A percentile compares a stretch with the other conserved stretches of the same genome.
Conservation (phyloP, 2,329 filamentous ascomycete species). For the Colletotrichum sp. region DNA sequence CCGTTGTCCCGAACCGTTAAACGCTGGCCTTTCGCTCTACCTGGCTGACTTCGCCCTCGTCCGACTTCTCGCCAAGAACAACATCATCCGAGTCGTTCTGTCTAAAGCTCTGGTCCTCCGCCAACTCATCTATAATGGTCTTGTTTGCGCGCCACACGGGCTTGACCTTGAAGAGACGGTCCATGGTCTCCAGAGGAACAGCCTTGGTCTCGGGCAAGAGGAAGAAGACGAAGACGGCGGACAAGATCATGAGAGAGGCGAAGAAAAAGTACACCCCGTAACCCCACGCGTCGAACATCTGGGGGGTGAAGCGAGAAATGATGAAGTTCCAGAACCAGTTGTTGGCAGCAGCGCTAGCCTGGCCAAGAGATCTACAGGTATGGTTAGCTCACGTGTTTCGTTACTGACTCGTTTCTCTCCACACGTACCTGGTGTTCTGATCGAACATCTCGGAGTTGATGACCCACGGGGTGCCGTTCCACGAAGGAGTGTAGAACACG, state of each 20-base stretch:
- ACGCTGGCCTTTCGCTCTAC: conserved; percentile 22
- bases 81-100: conserved; percentile 27
- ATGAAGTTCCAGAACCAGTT: conserved; percentile 80
- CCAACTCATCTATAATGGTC: conserved; percentile 47
- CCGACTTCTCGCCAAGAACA: conserved; percentile 29
- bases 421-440: conserved; percentile 47
- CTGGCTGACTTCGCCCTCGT: conserved; percentile 19
- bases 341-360: conserved; percentile 72
- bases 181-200: conserved; percentile 68
- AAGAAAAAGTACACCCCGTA: conserved; percentile 75
- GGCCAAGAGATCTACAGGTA: conserved; percentile 58
- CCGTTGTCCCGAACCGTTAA: conserved; percentile 4
- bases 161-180: conserved; percentile 60
- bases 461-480: conserved; percentile 80
- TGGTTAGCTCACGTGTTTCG: not conserved
- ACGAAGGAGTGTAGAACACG: conserved; percentile 69
- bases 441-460: conserved; percentile 79
- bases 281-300: conserved; percentile 64
- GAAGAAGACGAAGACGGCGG: conserved; percentile 64
- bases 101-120: conserved; percentile 38
- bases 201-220: conserved; percentile 70
- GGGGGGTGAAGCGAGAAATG: conserved; percentile 68
- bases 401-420: not conserved
- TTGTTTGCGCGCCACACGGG: conserved; percentile 49
- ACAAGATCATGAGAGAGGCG: conserved; percentile 63